Base-by-base conservation (phyloP, 208 protist genomes). In the Lotmaria passim region DNA sequence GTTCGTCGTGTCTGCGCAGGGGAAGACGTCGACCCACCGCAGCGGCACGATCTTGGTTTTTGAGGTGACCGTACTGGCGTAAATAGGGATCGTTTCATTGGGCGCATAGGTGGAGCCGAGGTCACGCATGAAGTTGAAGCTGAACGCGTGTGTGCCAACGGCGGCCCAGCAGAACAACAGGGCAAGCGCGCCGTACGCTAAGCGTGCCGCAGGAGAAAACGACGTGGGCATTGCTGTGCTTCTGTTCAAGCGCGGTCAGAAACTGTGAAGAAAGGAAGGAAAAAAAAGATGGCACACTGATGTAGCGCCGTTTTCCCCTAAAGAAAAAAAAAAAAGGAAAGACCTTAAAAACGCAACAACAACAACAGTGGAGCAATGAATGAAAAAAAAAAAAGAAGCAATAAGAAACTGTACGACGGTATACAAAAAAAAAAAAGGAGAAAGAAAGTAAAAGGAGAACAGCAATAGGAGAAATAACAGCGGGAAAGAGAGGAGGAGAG, bases 11-110 rank as follows among this genome's bases (percentile, higher is more conserved):
- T 19, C 23, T 11, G 7, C 28, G 53, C 70, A 75, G 12, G 70
- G 70, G 19, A 75, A 69, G 0, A 75, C 61, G 17, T 64, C 38
- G 4, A 6, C 4, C 41, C 43, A 75, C 14, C 52, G 70, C 26
- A 69, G 70, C 19, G 70, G 44, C 26, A 75, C 61, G 21, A 69
- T 64, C 23, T 75, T 75, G 1, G 15, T 38, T 17, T 43, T 44
- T 3, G 70, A 75, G 1, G 70, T 75, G 0, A 69, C 61, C 26
- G 70, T 57, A 34, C 53, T 64, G 30, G 70, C 70, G 0, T 69
- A 15, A n/a, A 75, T 50, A 0, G 38, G 55, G 21, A 75, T 33
- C 0, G 23, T 28, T 3, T 43, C 50, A 6, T 43, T 33, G 2
- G 4, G 1, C n/a, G 7, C 7, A 53, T 75, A 75, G 0, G 33